Evolutionary conservation across 768 basidiomycete genomes (phyloP).

Genomic region (Termitomyces sp.): DNA sequence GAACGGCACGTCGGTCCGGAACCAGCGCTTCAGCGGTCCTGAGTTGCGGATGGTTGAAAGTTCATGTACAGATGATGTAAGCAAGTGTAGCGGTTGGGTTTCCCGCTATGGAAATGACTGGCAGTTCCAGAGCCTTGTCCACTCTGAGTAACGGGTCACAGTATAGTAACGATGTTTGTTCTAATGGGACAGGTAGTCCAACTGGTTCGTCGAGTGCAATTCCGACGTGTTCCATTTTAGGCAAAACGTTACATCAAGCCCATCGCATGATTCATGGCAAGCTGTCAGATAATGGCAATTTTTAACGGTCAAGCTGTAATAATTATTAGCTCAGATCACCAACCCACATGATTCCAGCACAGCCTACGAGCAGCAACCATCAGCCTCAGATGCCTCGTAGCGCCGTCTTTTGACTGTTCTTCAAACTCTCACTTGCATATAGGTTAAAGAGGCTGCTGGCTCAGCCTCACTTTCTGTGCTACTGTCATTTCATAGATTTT

Average conservation of each 20-base stretch:
- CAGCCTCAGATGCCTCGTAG: neutral
- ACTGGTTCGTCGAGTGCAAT: too few relatives aligned
- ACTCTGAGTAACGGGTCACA: too few relatives aligned
- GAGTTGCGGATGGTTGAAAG: too few relatives aligned
- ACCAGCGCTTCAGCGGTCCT: neutral
- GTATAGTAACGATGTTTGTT: too few relatives aligned
- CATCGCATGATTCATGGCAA: too few relatives aligned
- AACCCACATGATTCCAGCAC: neutral
- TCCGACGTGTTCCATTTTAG: too few relatives aligned
- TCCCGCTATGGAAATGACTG: too few relatives aligned
- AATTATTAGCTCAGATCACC: neutral
- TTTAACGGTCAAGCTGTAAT: neutral
- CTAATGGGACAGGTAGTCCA: too few relatives aligned
- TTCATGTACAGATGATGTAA: neutral
- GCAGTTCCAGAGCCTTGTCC: too few relatives aligned
- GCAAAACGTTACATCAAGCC: neutral
- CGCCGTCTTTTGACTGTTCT: neutral
- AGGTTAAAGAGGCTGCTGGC: conserved; percentile 13
- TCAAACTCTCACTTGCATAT: neutral
- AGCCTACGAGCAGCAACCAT: neutral
- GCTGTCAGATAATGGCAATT: neutral
- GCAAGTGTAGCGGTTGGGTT: too few relatives aligned
- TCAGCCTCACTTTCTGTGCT: conserved; percentile 4
- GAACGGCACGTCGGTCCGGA: neutral
- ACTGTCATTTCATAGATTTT: neutral